These are phyloP conservation scores for Camellia sinensis DNA, from an alignment of 148 eudicot genomes.

Conservation along the genomic window DNA sequence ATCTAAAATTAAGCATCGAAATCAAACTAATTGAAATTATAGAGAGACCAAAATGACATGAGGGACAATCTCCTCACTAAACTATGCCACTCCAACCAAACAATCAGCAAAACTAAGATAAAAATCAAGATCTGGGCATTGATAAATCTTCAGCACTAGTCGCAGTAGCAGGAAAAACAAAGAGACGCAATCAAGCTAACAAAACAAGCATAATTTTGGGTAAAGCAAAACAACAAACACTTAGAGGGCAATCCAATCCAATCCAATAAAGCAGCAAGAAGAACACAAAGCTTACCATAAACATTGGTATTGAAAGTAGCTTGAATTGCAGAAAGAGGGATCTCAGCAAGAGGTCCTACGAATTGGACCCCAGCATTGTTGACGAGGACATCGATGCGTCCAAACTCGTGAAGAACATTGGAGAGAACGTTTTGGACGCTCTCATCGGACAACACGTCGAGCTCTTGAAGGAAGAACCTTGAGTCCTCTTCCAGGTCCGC, in stretches of 20 bases:
- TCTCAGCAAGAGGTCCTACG: constrained; percentile 86
- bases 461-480: constrained; percentile 49
- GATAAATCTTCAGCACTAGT: background rate
- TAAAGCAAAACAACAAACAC: background rate
- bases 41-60: no score
- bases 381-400: constrained; percentile 64
- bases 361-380: constrained; percentile 88
- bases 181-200: background rate
- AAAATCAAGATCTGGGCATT: background rate
- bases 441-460: constrained; percentile 66
- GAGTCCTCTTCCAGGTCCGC: constrained; percentile 41
- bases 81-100: background rate
- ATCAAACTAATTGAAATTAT: no score
- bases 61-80: background rate
- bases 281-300: constrained; percentile 39
- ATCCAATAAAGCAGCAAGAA: background rate
- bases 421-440: constrained; percentile 48
- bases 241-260: background rate
- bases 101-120: background rate
- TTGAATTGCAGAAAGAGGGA: constrained; percentile 54
- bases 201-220: background rate
- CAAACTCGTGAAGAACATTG: constrained; percentile 51
- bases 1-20: no score
- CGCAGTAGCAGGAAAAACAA: background rate
- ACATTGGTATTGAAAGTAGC: constrained; percentile 74